Base-by-base conservation (phyloP, 345 rosid species). In the Aquilaria malaccensis region DNA sequence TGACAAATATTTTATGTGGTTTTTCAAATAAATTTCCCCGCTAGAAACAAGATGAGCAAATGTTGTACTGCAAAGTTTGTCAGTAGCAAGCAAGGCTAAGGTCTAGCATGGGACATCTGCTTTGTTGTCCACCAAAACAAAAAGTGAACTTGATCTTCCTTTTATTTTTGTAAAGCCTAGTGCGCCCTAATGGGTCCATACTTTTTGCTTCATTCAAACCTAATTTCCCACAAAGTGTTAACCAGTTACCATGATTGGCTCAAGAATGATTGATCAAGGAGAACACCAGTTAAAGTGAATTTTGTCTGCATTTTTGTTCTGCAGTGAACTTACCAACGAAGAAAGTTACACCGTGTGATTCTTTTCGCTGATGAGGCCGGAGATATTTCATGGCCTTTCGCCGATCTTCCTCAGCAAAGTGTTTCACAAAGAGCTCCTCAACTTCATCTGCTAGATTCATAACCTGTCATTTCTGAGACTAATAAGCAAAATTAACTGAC, bases 341-440 rank as follows among this genome's bases (percentile, higher is more conserved):
- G 81, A 91, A 95, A 56, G 99, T 95, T 59, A 81, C 81, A 66
- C 83, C 46, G 56, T 91, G 99, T 30, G 98, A 91, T 62, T 91
- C 97, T 79, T 80, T 77, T 41, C 72, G 91, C 32, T 88, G 96
- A 66, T 75, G 81, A 13, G 97, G 96, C 69, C 75, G 88, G 61
- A 95, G 91, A 78, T 88, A 95, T 75, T 83, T 95, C 88, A 84
- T 80, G 7, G 88, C 98, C 76, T 84, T 91, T 76, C 81, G 82
- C n/a, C 81, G 77, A 79, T 95, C 91, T 11, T 88, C 99, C 60
- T 74, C 74, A 3, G 96, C 86, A 55, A 95, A 91, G 78, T 86
- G 84, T 79, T 85, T 82, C 74, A 83, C 58, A 72, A 95, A 95
- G 60, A 85, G 76, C 65, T 84, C 82, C 80, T 95, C 97, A 64